Evolutionary conservation across 1,139 yeast species (phyloP).

Genomic region (Suhomyces kunorum): DNA sequence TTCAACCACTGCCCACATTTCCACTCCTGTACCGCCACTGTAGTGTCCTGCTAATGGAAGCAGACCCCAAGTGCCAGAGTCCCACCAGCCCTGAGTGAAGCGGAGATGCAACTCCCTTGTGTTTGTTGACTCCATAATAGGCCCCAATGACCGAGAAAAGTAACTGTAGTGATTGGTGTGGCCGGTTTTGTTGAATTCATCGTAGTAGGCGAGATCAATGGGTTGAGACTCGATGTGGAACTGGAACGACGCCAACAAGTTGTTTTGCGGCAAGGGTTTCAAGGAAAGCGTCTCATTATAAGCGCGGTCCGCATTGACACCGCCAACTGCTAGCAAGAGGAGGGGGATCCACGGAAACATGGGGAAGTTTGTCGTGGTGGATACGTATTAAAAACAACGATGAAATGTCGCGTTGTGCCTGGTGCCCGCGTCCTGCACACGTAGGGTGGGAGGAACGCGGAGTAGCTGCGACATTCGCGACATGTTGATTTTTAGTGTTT

Average conservation of each 20-base stretch:
- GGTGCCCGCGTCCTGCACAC: no score
- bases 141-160: conserved; percentile 82
- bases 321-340: conserved; percentile 4
- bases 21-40: conserved; percentile 96
- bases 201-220: conserved; percentile 33
- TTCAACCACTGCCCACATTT: conserved; percentile 83
- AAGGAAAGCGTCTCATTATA: conserved; percentile 62
- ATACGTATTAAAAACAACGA: background rate
- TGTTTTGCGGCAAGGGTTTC: conserved; percentile 71
- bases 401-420: conserved; percentile 1
- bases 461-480: conserved; percentile 5
- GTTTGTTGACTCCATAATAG: conserved; percentile 65
- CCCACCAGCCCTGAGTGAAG: conserved; percentile 97
- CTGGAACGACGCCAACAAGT: conserved; percentile 64
- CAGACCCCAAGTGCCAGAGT: conserved; percentile 82
- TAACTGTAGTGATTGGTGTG: conserved; percentile 54
- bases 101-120: conserved; percentile 79
- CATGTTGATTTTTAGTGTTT: conserved; percentile 3
- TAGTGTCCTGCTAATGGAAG: conserved; percentile 69
- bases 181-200: conserved; percentile 27
- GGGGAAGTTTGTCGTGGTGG: background rate
- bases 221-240: conserved; percentile 61
- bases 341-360: conserved; percentile 6
- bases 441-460: background rate
- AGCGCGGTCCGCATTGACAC: conserved; percentile 12